Percentiles rank a stretch among this genome's conserved stretches.
These are phyloP conservation scores for Aspergillus sclerotiicarbonarius DNA, from an alignment of 495 filamentous ascomycete genomes.

Conservation along the genomic window DNA sequence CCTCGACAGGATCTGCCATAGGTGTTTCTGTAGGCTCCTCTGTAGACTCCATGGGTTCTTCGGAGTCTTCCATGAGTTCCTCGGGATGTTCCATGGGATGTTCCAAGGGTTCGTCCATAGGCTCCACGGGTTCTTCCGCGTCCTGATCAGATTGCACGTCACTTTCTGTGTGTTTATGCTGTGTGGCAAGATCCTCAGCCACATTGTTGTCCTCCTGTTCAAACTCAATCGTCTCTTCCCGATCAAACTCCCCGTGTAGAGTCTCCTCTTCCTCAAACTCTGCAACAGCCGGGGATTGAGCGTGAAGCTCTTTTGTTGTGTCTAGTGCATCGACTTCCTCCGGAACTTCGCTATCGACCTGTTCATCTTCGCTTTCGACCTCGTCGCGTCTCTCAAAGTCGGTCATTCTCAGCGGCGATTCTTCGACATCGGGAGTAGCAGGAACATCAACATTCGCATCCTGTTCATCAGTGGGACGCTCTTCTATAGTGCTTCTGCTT, in stretches of 20 bases:
- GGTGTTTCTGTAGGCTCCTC: slow-evolving; percentile 4
- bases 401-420: slow-evolving; percentile 10
- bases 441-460: slow-evolving; percentile 3
- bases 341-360: slow-evolving; percentile 1
- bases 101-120: no score
- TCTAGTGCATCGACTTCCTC: slow-evolving; percentile 10
- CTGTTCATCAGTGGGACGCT: slow-evolving; percentile 1
- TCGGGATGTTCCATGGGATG: no score
- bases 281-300: not conserved
- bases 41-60: not conserved
- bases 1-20: slow-evolving; percentile 20
- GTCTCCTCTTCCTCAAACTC: not conserved
- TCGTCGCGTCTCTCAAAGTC: slow-evolving; percentile 9
- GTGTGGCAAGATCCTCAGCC: slow-evolving; percentile 4
- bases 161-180: slow-evolving; percentile 1
- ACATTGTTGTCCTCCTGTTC: slow-evolving; percentile 10
- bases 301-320: not conserved
- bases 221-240: slow-evolving; percentile 7
- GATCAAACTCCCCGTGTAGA: not conserved
- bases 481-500: slow-evolving; percentile 15
- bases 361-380: slow-evolving; percentile 8
- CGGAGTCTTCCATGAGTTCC: not conserved
- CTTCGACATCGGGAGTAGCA: slow-evolving; percentile 16
- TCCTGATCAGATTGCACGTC: slow-evolving; percentile 13
- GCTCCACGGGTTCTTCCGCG: slow-evolving; percentile 4